Percentiles rank a stretch among this genome's conserved stretches.
These are phyloP conservation scores for Melaleuca alternifolia DNA, from an alignment of 345 rosid genomes.

Conservation along the genomic window DNA sequence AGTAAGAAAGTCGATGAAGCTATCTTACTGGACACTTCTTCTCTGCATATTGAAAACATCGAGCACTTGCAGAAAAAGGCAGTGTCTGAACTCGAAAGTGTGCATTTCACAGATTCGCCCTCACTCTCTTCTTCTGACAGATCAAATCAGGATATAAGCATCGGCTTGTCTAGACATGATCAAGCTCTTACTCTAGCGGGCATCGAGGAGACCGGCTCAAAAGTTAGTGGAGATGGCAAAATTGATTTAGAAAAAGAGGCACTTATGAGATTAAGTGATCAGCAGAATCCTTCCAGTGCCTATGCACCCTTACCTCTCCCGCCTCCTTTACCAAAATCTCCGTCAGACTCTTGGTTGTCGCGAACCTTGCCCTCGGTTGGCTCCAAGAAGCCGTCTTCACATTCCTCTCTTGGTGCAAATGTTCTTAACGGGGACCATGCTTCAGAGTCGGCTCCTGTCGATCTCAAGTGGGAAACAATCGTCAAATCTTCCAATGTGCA, in stretches of 20 bases:
- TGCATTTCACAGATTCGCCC: slow-evolving; percentile 12
- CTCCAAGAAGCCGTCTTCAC: slow-evolving; percentile 30
- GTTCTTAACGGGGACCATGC: slow-evolving; percentile 13
- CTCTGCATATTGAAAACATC: slow-evolving; percentile 9
- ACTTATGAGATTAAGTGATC: slow-evolving; percentile 9
- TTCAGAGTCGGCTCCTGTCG: slow-evolving; percentile 9
- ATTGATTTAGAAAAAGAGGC: slow-evolving; percentile 17
- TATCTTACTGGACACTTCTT: slow-evolving; percentile 10
- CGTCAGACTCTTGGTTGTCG: slow-evolving; percentile 85
- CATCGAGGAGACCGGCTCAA: slow-evolving; percentile 1
- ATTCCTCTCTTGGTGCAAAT: slow-evolving; percentile 16
- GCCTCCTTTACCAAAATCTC: slow-evolving; percentile 73
- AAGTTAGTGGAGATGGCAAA: slow-evolving; percentile 16
- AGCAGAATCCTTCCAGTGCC: slow-evolving; percentile 9
- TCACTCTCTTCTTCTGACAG: background rate
- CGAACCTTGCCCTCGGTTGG: slow-evolving; percentile 55
- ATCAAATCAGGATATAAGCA: background rate
- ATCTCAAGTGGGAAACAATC: slow-evolving; percentile 72
- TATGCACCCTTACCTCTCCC: slow-evolving; percentile 31
- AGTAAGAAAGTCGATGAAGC: slow-evolving; percentile 19
- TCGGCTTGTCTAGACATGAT: background rate
- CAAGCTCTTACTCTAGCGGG: background rate
- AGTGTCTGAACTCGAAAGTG: background rate
- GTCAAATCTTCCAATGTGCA: slow-evolving; percentile 48
- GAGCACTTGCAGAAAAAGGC: background rate